Conservation (phyloP, 495 filamentous ascomycete species). For the Cercophora newfieldiana region DNA sequence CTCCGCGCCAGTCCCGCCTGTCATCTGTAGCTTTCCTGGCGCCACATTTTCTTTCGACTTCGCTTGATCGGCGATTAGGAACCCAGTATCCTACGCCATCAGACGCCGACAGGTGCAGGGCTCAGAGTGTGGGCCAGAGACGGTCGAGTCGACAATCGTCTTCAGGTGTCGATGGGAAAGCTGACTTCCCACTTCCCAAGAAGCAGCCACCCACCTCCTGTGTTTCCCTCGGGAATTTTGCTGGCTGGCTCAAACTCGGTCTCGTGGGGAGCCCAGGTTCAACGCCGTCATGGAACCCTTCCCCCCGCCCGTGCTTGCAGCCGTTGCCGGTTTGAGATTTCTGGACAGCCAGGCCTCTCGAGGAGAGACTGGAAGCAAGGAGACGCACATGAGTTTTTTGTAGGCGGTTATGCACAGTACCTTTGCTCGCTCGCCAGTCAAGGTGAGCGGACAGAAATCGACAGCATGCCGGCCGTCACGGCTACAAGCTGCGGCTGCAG, state of each 20-base stretch:
- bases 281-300: slow-evolving; percentile 11
- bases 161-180: neutral
- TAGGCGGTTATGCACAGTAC: slow-evolving; percentile 40
- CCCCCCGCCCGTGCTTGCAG: neutral
- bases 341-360: slow-evolving; percentile 38
- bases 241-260: slow-evolving; percentile 35
- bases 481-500: neutral
- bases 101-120: neutral
- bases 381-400: slow-evolving; percentile 18
- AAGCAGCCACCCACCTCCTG: slow-evolving; percentile 17
- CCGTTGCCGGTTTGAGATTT: slow-evolving; percentile 26
- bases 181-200: neutral
- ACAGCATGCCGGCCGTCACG: neutral
- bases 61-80: slow-evolving; percentile 14
- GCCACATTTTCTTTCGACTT: slow-evolving; percentile 38
- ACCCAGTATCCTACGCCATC: neutral
- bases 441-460: neutral
- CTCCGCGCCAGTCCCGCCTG: slow-evolving; percentile 17
- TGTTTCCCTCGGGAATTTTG: slow-evolving; percentile 37
- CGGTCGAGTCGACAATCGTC: slow-evolving; percentile 11
- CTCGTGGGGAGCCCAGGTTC: slow-evolving; percentile 38
- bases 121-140: neutral
- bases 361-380: slow-evolving; percentile 30
- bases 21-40: slow-evolving; percentile 29
- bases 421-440: slow-evolving; percentile 21